Conservation (phyloP, 148 eudicot species). For the Fagopyrum tataricum region DNA sequence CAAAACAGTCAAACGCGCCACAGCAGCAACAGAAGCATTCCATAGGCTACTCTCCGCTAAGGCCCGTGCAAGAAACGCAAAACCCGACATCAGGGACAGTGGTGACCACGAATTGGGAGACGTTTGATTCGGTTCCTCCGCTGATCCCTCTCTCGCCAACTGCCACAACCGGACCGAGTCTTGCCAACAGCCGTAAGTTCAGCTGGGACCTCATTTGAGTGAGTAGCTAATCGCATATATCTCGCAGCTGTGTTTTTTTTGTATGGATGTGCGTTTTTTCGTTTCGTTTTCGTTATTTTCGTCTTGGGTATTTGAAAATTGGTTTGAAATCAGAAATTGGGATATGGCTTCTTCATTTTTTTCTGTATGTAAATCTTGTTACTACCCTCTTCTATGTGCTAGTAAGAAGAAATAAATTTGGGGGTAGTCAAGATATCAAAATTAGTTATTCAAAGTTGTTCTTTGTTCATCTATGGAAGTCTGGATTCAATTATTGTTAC, state of each 20-base stretch:
- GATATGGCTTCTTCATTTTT: neutral
- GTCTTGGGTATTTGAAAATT: neutral
- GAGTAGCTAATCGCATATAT: slow-evolving; percentile 13
- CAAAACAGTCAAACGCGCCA: neutral
- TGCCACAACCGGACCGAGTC: slow-evolving; percentile 2
- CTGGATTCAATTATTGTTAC: too few species aligned
- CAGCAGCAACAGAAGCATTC: slow-evolving; percentile 25
- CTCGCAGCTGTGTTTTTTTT: neutral
- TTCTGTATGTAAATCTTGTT: neutral
- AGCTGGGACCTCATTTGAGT: slow-evolving; percentile 78
- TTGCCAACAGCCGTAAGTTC: slow-evolving; percentile 22
- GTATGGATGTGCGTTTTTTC: neutral
- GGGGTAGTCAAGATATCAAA: neutral
- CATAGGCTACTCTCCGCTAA: slow-evolving; percentile 31
- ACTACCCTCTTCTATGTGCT: neutral
- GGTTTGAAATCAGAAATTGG: neutral
- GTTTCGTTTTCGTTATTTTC: neutral
- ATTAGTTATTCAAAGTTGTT: neutral
- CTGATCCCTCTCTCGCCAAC: slow-evolving; percentile 29
- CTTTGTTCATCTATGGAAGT: neutral
- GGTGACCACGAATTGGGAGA: slow-evolving; percentile 96
- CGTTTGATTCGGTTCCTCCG: slow-evolving; percentile 53
- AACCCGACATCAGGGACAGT: slow-evolving; percentile 52
- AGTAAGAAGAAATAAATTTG: neutral
- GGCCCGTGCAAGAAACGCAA: slow-evolving; percentile 16